phyloP scores from a whole-genome alignment of 2,329 filamentous ascomycete genomes.

The Fusarium transvaalense region DNA sequence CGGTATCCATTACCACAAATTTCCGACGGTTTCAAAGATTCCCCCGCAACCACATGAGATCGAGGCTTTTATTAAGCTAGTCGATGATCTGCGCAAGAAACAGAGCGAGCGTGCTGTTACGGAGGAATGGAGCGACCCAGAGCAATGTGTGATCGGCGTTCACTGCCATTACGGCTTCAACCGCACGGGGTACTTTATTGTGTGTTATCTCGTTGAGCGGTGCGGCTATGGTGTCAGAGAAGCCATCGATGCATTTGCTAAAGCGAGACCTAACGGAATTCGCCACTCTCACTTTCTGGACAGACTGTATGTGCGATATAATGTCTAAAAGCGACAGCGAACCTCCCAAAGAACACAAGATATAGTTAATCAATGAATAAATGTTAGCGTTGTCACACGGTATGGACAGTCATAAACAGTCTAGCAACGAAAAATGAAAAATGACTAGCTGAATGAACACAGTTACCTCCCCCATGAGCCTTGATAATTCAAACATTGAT shows the following conservation, averaged over 20 bases:
- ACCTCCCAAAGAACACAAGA: not conserved
- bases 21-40: slow-evolving; percentile 91
- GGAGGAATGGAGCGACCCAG: slow-evolving; percentile 57
- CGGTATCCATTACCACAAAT: slow-evolving; percentile 83
- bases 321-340: slow-evolving; percentile 36
- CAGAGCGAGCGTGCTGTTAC: slow-evolving; percentile 57
- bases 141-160: slow-evolving; percentile 74
- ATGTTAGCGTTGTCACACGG: not conserved
- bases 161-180: slow-evolving; percentile 99
- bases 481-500: not conserved
- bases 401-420: not conserved
- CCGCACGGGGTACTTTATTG: slow-evolving; percentile 90
- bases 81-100: slow-evolving; percentile 70
- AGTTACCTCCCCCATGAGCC: not conserved
- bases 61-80: slow-evolving; percentile 65
- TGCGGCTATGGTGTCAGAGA: slow-evolving; percentile 78
- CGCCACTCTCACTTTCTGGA: slow-evolving; percentile 91
- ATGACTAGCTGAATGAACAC: too few species aligned
- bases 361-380: not conserved
- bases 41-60: slow-evolving; percentile 74
- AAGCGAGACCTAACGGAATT: slow-evolving; percentile 82
- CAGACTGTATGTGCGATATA: slow-evolving; percentile 82
- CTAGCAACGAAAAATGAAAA: not conserved
- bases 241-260: slow-evolving; percentile 83
- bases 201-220: slow-evolving; percentile 89